Conservation (phyloP, 2,329 filamentous ascomycete genomes). For the Aspergillus eucalypticola region DNA sequence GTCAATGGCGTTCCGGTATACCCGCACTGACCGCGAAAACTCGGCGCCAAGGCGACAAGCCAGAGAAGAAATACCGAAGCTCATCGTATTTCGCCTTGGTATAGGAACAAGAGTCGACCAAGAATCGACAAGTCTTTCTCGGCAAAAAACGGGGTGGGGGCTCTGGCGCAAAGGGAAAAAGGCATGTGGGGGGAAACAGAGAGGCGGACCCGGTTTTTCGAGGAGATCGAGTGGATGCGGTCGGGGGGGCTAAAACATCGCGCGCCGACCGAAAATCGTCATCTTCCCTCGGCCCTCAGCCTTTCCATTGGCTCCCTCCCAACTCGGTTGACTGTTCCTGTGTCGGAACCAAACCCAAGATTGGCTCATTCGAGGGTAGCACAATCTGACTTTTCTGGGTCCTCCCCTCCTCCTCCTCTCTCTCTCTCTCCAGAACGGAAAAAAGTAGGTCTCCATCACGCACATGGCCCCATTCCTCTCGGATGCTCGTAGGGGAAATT, state of each 20-base stretch:
- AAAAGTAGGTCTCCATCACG: not conserved
- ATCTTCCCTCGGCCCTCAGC: conserved; percentile 1
- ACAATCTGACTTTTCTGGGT: conserved; percentile 4
- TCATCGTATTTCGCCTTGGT: not conserved
- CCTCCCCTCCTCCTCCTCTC: not conserved
- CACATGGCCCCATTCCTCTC: conserved; percentile 1
- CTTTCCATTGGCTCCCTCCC: not conserved
- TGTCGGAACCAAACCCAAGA: not conserved
- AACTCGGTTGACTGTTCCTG: conserved; percentile 1
- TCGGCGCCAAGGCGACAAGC: not conserved
- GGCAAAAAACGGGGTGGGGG: conserved; percentile 7
- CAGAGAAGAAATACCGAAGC: not conserved
- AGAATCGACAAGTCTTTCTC: conserved; percentile 4
- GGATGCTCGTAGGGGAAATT: not conserved
- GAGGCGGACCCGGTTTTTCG: conserved; percentile 2
- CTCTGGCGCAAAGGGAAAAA: not conserved
- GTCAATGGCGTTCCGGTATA: conserved; percentile 1
- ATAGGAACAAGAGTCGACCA: not conserved
- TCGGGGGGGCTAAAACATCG: conserved; percentile 4
- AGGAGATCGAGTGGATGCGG: conserved; percentile 8
- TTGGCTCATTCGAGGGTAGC: not conserved
- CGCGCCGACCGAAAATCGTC: conserved; percentile 11
- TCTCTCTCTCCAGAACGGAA: too few species aligned
- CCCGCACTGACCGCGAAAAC: not conserved
- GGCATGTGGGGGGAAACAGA: not conserved